Evolutionary conservation across 352 stramenopile species (phyloP), one percentile per base, ranked within the genome.

Genomic region (Hyaloperonospora arabidopsidis): DNA sequence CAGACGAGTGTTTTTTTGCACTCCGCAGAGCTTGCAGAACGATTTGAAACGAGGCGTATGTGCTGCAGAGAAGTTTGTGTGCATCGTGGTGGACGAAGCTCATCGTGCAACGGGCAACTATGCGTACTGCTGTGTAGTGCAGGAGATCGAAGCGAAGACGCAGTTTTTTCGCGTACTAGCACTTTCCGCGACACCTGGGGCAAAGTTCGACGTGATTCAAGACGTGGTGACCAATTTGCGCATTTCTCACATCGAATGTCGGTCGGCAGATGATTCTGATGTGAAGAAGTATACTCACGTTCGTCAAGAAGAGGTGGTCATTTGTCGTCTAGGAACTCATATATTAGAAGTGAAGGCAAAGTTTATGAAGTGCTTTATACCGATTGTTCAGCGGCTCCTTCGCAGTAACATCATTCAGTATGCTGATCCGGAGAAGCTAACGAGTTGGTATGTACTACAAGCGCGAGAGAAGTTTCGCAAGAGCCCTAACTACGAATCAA

Each of bases 1-100:
- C 19, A 93, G 93, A 52, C 87, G 94, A 10, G 89, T 99, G 22
- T 98, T 99, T 69, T 99, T 97, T 60, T 98, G 95, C 62, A 99
- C 97, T 19, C 97, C 97, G 4, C 97, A 99, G 71, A 98, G 92
- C 35, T 74, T 98, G n/a, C 74, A 96, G 53, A 99, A 98, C 54
- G 97, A 99, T 65, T 69, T 98, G 34, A 68, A 93, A 34, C 67
- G 78, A 18, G 74, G 78, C 5, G 73, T 93, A 6, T 96, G 84
- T 39, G 58, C 74, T 45, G 77, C 86, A 0, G 70, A 86, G 45
- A 68, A 75, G 7, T 87, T 98, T 54, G 95, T 98, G 14, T 98
- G 95, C 56, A 65, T 99, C 32, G 95, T 99, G 0, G 68, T 99
- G 36, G 96, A 99, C 62, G 96, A 99, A 76, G 96, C 95, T 1